phyloP scores from a whole-genome alignment of 164 flowering plant species.

The Platanus orientalis region DNA sequence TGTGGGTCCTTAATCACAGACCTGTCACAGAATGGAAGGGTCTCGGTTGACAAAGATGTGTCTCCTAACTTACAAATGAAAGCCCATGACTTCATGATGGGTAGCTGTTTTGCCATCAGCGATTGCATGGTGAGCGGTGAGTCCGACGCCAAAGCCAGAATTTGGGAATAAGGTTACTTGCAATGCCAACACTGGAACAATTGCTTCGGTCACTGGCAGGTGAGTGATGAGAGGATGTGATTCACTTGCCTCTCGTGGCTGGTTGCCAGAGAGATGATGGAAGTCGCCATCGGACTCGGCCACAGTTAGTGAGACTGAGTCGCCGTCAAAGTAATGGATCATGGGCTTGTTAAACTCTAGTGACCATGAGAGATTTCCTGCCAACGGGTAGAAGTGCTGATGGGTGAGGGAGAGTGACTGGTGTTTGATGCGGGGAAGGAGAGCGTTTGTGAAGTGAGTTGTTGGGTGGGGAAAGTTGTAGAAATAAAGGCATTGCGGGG shows the following conservation, averaged over 20 bases:
- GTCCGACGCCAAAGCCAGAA: conserved; percentile 31
- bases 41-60: not conserved
- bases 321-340: conserved; percentile 15
- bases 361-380: conserved; percentile 9
- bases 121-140: conserved; percentile 22
- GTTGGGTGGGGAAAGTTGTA: conserved; percentile 7
- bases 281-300: not conserved
- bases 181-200: not conserved
- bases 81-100: conserved; percentile 36
- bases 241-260: not conserved
- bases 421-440: conserved; percentile 29
- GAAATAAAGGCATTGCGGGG: conserved; percentile 13
- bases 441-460: conserved; percentile 1
- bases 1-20: not conserved
- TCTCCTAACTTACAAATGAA: conserved; percentile 7
- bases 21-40: not conserved
- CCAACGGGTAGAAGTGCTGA: not conserved
- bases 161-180: conserved; percentile 35
- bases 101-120: conserved; percentile 26
- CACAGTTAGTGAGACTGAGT: conserved; percentile 10
- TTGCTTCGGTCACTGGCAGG: not conserved
- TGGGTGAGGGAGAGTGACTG: conserved; percentile 26
- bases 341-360: conserved; percentile 14
- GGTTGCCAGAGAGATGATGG: not conserved
- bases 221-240: not conserved